Conservation (phyloP, 305 asterid species). For the Solanum hybrid region DNA sequence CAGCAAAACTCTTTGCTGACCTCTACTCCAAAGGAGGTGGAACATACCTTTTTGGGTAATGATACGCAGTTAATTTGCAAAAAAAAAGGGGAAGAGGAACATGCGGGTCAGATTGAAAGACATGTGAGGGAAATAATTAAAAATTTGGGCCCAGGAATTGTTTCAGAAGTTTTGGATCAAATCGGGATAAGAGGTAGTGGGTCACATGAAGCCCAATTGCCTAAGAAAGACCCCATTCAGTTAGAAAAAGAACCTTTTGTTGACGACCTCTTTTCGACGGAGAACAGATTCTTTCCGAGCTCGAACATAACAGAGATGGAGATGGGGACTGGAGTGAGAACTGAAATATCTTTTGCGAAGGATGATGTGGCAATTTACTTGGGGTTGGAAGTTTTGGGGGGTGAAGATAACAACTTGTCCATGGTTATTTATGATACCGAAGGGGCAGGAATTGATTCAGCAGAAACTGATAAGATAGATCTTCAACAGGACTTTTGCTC, state of each 20-base stretch:
- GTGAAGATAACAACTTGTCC: background rate
- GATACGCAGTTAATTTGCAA: background rate
- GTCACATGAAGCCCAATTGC: background rate
- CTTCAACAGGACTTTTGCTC: background rate
- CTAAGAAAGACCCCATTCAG: background rate
- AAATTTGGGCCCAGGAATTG: background rate
- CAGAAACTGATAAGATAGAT: background rate
- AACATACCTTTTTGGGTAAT: too few relatives aligned
- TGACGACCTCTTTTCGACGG: background rate
- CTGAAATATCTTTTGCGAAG: background rate
- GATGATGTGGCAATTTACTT: background rate
- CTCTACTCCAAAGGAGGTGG: background rate
- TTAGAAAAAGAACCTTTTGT: background rate
- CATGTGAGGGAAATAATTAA: background rate
- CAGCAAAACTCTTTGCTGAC: background rate
- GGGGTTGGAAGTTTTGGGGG: background rate
- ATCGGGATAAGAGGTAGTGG: background rate
- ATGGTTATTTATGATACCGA: background rate
- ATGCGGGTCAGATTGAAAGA: background rate
- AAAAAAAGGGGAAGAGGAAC: background rate
- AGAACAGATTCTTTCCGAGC: background rate
- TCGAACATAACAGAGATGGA: background rate
- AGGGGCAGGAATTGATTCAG: background rate
- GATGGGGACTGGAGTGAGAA: background rate
- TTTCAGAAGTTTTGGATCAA: background rate